Evolutionary conservation across 148 eudicot species (phyloP).

Genomic region (Chenopodium berlandieri): DNA sequence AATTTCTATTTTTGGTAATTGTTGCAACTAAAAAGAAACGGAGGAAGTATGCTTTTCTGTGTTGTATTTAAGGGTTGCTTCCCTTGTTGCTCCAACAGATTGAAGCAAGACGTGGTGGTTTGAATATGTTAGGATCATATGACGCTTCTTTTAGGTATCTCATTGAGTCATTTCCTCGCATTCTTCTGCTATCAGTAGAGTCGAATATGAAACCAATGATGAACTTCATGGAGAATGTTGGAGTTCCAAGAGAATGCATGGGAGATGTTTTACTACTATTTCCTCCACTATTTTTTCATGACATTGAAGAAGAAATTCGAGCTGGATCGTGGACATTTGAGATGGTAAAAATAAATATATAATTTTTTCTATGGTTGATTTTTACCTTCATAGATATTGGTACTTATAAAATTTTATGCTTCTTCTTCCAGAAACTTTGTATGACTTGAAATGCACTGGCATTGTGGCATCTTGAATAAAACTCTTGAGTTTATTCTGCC

Average conservation of each 20-base stretch:
- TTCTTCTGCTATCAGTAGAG: constrained; percentile 67
- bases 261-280: constrained; percentile 60
- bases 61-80: neutral
- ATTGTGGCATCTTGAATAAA: no score
- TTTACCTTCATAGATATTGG: neutral
- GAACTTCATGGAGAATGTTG: constrained; percentile 53
- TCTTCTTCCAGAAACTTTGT: no score
- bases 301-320: constrained; percentile 46
- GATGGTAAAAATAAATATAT: constrained; percentile 43
- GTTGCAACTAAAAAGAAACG: no score
- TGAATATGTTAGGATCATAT: constrained; percentile 55
- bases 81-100: constrained; percentile 39
- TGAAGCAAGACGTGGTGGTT: constrained; percentile 92
- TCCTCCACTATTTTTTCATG: constrained; percentile 66
- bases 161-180: constrained; percentile 83
- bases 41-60: no score
- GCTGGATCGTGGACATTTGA: constrained; percentile 45
- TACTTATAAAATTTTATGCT: no score
- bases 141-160: constrained; percentile 62
- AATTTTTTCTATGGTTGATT: neutral
- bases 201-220: constrained; percentile 43
- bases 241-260: constrained; percentile 47
- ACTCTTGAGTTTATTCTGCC: no score
- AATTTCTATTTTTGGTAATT: no score
- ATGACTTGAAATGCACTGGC: no score